Evolutionary conservation across 2,329 filamentous ascomycete species (phyloP), one percentile per base, ranked within the genome.

Genomic region (Aspergillus phoenicis): DNA sequence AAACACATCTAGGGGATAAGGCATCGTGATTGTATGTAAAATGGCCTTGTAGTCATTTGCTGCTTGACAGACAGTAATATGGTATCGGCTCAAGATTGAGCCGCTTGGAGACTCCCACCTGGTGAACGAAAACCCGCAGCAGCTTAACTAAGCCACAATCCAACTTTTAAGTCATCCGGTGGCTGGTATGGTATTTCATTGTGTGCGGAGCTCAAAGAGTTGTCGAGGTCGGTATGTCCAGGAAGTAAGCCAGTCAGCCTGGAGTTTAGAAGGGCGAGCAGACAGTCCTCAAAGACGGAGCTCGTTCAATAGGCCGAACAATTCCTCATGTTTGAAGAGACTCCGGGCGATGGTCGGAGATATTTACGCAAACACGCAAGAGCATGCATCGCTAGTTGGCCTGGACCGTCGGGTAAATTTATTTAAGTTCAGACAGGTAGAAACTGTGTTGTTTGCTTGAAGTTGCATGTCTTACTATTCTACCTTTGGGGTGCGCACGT

Each of bases 231-330:
- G 26, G 47, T 17, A 10, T 17, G 8, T 17, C 26, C 26, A 26
- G 22, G n/a, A 51, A 30, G 47, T 2, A 33, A 36, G 33, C 33
- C 33, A 6, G 5, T 5, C 2, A 36, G 5, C 41, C 26, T n/a
- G 24, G 3, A n/a, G 15, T 3, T 13, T 24, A 30, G 0, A 10
- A 17, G 8, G 24, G 4, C 15, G 22, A n/a, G 13, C 28, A 45
- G 28, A n/a, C 20, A 52, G 13, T 26, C 43, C 36, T 43, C 48
- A 55, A 49, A 57, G 47, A 52, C 36, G 45, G 57, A 45, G 26
- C 39, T 11, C 6, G 11, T 22, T 22, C 6, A n/a, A 8, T 1
- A 33, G 7, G n/a, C 13, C 39, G 10, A 15, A 33, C 30, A 13
- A 41, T 11, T n/a, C 2, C 22, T 13, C 33, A 15, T 11, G 24